Evolutionary conservation across 2,329 filamentous ascomycete species (phyloP), one percentile per base, ranked within the genome.

Genomic region (Botryotinia globosa): DNA sequence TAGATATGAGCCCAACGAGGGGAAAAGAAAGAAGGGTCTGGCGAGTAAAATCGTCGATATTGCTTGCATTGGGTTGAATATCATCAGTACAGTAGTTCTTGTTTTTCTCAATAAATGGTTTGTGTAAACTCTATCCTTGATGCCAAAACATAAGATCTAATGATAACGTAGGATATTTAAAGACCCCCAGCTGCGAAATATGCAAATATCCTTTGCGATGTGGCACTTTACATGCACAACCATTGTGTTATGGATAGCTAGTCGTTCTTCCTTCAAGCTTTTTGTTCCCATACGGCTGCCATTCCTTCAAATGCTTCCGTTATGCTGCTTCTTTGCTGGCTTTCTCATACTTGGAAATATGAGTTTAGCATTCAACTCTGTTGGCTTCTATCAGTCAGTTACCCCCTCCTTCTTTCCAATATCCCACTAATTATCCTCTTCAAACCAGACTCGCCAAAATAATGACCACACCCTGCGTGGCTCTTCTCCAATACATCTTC

Each of bases 101-200:
- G 83, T 85, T 39, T 84, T 84, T 76, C 74, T 84, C 73, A 85
- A 83, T 74, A 84, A 84, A 78, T 81, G 81, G 83, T 84, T 81
- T 58, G 74, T 75, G 25, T 34, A 62, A 39, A 71, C 5, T 1
- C 20, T 18, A 22, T 18, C 48, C 56, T 10, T 34, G 20, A 7
- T 34, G 22, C 25, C 22, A 32, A 37, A 12, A 32, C 16, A 18
- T n/a, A 44, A 63, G 39, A 10, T 22, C 65, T 75, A 58, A 75
- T 34, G 20, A 62, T 18, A 14, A n/a, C 20, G 5, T 34, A 85
- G 83, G 67, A 83, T 84, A 37, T 83, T 85, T 76, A 81, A 79
- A 76, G 83, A 85, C 75, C 75, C 79, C 59, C 83, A 84, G 74
- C 79, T 85, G 73, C 82, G 83, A 72, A 79, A 80, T 34, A 83